Conservation (phyloP, 441 rosid genomes). For the Gossypium davidsonii region DNA sequence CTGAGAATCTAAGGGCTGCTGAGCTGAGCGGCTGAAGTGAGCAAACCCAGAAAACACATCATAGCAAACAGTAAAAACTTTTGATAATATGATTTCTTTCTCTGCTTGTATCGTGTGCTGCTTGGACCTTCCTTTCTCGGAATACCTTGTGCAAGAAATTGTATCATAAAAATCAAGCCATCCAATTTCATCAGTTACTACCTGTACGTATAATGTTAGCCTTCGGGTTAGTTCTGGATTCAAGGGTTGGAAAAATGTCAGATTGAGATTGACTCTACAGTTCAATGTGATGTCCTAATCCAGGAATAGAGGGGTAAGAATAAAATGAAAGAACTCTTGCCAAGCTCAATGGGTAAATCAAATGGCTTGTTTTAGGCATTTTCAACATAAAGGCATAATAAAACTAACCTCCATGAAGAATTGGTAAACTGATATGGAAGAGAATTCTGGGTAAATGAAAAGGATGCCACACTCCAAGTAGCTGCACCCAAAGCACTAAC, state of each 20-base stretch:
- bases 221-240: neutral
- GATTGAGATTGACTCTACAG: neutral
- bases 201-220: constrained; percentile 23
- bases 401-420: constrained; percentile 54
- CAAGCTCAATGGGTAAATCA: neutral
- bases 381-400: constrained; percentile 13
- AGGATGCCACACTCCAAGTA: constrained; percentile 64
- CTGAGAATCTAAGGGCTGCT: constrained; percentile 44
- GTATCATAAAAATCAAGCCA: constrained; percentile 61
- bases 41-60: constrained; percentile 72
- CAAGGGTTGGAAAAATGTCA: neutral
- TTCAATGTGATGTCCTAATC: neutral
- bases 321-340: neutral
- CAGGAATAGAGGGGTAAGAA: neutral
- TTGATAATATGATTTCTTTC: constrained; percentile 53
- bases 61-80: constrained; percentile 57
- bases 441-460: constrained; percentile 52
- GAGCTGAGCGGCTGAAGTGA: constrained; percentile 54
- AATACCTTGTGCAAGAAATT: constrained; percentile 20
- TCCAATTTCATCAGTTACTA: constrained; percentile 59
- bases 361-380: constrained; percentile 9
- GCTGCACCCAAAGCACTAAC: constrained; percentile 32
- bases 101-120: constrained; percentile 55
- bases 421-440: constrained; percentile 46
- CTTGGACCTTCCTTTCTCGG: constrained; percentile 46